Evolutionary conservation across 2,329 filamentous ascomycete genomes (phyloP).

Genomic region (Ramichloridium luteum): DNA sequence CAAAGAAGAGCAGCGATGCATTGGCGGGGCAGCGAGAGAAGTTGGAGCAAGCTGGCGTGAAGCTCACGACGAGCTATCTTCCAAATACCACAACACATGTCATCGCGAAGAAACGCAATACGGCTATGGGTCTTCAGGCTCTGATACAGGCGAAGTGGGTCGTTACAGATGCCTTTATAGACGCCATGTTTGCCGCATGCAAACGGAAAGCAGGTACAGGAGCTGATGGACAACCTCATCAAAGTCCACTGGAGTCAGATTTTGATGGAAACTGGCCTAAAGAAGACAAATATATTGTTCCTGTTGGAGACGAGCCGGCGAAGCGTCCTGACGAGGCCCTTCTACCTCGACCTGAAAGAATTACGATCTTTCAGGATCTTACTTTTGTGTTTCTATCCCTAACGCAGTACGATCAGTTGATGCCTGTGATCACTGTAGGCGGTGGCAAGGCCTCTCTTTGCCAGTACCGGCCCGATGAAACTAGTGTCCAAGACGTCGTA

Average conservation of each 20-base stretch:
- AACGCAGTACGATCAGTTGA: conserved; percentile 61
- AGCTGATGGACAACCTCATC: conserved; percentile 13
- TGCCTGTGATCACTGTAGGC: conserved; percentile 63
- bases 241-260: conserved; percentile 54
- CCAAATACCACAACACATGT: conserved; percentile 68
- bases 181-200: conserved; percentile 54
- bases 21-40: conserved; percentile 49
- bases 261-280: conserved; percentile 72
- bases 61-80: conserved; percentile 63
- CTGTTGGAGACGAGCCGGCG: conserved; percentile 62
- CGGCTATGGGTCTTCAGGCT: conserved; percentile 73
- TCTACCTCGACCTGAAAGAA: conserved; percentile 52
- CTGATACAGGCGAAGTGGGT: conserved; percentile 70
- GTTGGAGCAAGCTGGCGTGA: conserved; percentile 80
- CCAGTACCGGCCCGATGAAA: conserved; percentile 47
- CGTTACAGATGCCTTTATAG: conserved; percentile 60
- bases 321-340: conserved; percentile 52
- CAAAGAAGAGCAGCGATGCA: conserved; percentile 37
- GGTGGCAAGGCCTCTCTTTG: conserved; percentile 69
- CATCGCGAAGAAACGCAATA: conserved; percentile 80
- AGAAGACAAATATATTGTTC: conserved; percentile 58
- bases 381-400: conserved; percentile 78
- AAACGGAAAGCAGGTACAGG: conserved; percentile 18
- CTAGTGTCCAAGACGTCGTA: conserved; percentile 56
- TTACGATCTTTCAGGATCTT: conserved; percentile 69